phyloP scores from a whole-genome alignment of 2,329 filamentous ascomycete species.

The Teratosphaeria zuluensis region DNA sequence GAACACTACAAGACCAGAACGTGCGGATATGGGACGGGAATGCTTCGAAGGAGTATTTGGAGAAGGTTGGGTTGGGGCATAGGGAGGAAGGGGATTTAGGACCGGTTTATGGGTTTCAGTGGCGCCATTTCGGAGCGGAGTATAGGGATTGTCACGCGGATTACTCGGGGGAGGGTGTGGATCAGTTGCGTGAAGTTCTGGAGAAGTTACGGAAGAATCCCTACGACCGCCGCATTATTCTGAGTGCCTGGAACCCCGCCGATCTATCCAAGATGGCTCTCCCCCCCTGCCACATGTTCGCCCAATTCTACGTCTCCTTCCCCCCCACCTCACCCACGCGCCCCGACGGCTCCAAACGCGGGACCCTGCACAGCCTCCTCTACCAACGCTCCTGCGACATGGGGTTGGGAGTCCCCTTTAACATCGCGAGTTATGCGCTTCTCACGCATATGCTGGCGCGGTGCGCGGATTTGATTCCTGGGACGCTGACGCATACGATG shows the following conservation, averaged over 20 bases:
- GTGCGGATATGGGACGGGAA: constrained; percentile 99
- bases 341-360: constrained; percentile 38
- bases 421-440: constrained; percentile 89
- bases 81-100: constrained; percentile 83
- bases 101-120: constrained; percentile 96
- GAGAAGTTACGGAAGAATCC: constrained; percentile 74
- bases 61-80: constrained; percentile 70
- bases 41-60: constrained; percentile 80
- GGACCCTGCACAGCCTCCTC: constrained; percentile 73
- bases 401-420: constrained; percentile 95
- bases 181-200: constrained; percentile 87
- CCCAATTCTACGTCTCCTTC: constrained; percentile 86
- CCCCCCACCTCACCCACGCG: constrained; percentile 32
- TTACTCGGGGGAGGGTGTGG: constrained; percentile 80
- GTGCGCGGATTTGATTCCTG: constrained; percentile 73
- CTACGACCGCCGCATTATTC: constrained; percentile 80
- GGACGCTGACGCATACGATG: constrained; percentile 88
- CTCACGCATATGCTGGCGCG: constrained; percentile 92
- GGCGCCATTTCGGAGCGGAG: constrained; percentile 92
- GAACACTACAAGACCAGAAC: constrained; percentile 64
- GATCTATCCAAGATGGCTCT: constrained; percentile 83
- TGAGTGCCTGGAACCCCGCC: constrained; percentile 87
- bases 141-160: constrained; percentile 72
- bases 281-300: constrained; percentile 95
- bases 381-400: constrained; percentile 96